Evolutionary conservation across 164 flowering plant genomes (phyloP).

Genomic region (Vitis labrusca): DNA sequence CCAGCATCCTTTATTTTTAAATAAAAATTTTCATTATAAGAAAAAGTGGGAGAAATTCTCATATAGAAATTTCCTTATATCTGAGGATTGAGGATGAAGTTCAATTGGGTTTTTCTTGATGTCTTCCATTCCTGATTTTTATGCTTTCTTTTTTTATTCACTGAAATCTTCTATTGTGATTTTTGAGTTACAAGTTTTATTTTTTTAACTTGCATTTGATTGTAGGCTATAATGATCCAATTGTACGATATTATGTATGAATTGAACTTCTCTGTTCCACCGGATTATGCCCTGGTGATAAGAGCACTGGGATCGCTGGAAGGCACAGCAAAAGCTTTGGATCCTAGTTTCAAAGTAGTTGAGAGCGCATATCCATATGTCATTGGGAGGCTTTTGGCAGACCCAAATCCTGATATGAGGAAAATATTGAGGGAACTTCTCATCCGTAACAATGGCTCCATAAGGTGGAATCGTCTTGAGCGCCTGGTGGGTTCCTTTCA

Average conservation of each 20-base stretch:
- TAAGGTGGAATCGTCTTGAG: constrained; percentile 93
- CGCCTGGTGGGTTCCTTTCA: constrained; percentile 56
- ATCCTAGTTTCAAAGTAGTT: constrained; percentile 84
- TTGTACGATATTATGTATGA: constrained; percentile 92
- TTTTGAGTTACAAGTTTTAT: no score
- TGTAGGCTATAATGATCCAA: constrained; percentile 83
- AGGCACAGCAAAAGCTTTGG: constrained; percentile 95
- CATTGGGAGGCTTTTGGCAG: constrained; percentile 84
- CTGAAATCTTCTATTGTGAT: neutral
- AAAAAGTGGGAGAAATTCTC: no score
- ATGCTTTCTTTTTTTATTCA: no score
- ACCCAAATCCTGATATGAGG: constrained; percentile 96
- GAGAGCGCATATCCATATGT: constrained; percentile 97
- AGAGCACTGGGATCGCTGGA: constrained; percentile 95
- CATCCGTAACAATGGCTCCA: constrained; percentile 84
- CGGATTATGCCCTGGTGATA: constrained; percentile 90
- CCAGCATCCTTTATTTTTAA: no score
- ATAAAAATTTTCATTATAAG: no score
- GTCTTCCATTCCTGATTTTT: neutral
- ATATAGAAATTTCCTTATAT: neutral
- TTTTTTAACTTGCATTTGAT: constrained; percentile 7
- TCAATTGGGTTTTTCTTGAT: neutral
- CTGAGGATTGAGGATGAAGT: neutral
- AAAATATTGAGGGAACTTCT: constrained; percentile 83
- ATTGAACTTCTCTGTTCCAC: constrained; percentile 88